These are phyloP conservation scores for Teratosphaeria nubilosa DNA, from an alignment of 2,329 filamentous ascomycete species.

Conservation along the genomic window DNA sequence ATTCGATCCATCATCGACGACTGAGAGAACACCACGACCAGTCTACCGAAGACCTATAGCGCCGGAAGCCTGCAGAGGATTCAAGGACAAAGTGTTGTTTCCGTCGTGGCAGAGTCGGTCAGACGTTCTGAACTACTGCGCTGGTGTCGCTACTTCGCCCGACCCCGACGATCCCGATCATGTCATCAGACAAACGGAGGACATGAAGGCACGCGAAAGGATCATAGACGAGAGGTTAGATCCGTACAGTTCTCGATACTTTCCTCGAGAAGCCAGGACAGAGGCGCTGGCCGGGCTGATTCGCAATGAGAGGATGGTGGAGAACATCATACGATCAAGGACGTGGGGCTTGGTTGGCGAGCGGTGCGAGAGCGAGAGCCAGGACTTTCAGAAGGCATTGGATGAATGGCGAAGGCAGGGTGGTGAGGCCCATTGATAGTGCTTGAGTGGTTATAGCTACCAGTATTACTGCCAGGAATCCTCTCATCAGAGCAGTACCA, in stretches of 20 bases:
- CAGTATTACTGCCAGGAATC: background rate
- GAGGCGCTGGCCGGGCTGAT: conserved; percentile 66
- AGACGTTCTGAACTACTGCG: conserved; percentile 81
- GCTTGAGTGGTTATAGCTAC: background rate
- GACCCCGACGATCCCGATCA: conserved; percentile 80
- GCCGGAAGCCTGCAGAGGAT: conserved; percentile 52
- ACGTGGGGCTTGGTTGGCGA: conserved; percentile 73
- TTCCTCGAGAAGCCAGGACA: conserved; percentile 67
- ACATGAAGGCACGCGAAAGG: conserved; percentile 57
- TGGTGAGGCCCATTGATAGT: background rate
- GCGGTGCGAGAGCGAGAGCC: conserved; percentile 53
- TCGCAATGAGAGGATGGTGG: conserved; percentile 64
- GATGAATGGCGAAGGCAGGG: conserved; percentile 42
- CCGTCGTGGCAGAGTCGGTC: conserved; percentile 78
- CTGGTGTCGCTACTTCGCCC: conserved; percentile 72
- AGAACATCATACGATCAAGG: conserved; percentile 67
- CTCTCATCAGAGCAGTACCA: too few relatives aligned
- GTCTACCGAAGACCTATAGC: conserved; percentile 46
- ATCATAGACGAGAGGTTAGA: conserved; percentile 82
- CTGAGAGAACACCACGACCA: conserved; percentile 47
- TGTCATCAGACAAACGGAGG: conserved; percentile 58
- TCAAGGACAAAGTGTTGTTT: conserved; percentile 71
- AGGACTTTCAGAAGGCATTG: conserved; percentile 54
- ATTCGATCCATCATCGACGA: conserved; percentile 74
- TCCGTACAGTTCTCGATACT: conserved; percentile 80